Evolutionary conservation across 805 yeast genomes (phyloP), one percentile per base, ranked within the genome.

Genomic region (Suhomyces pyralidae): DNA sequence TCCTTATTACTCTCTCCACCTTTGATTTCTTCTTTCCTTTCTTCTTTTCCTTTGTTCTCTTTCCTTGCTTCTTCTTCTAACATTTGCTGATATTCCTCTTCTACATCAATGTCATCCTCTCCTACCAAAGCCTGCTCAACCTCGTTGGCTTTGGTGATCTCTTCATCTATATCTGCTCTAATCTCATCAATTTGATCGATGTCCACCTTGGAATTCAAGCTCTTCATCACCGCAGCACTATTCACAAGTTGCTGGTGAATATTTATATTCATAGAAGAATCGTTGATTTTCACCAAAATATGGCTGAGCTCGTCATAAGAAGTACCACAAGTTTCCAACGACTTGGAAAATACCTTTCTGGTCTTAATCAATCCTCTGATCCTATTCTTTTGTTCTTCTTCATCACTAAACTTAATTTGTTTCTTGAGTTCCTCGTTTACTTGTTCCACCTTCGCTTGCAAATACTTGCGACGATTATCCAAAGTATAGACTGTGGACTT

Each of bases 261-360:
- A 17, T 57, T 55, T 1, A 58, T 52, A 52, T 73, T 74, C 15
- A 64, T 51, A 26, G 60, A 61, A 2, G 77, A 71, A 14, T 75
- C 74, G 55, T 74, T 65, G 15, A 75, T 72, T 55, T 71, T 71
- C 24, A 56, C 47, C 30, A 73, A 48, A 2, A 73, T 58, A 14
- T 54, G 44, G 1, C 51, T 51, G 34, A 75, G 56, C 44, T 71
- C 68, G 15, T 50, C 48, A 17, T 59, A 58, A 3, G 65, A 52
- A 5, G 28, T 52, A 2, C 53, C 47, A 0, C 65, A 58, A 25
- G 51, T 59, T 2, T 59, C 60, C 15, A 66, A 55, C 0, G 72
- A 62, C 44, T 53, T 50, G 5, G 38, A 34, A 3, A 60, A 48
- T 3, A 52, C 51, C 19, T 57, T 55, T 28, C 59, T 63, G 42